Evolutionary conservation across 345 rosid genomes (phyloP).

Genomic region (Moringa oleifera): DNA sequence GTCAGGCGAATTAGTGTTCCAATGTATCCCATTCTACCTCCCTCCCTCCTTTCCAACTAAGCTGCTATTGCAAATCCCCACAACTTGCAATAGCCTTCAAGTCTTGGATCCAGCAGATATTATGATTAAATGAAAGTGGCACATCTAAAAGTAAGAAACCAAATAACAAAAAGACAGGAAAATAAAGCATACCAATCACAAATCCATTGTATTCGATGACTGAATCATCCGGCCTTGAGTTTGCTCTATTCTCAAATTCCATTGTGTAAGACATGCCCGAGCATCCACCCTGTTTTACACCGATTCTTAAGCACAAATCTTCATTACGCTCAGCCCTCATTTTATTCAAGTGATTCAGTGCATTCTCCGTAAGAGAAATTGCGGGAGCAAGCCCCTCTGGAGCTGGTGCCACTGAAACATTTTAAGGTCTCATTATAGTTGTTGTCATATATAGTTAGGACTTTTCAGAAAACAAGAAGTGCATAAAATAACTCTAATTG

Average conservation of each 20-base stretch:
- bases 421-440: background rate
- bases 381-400: constrained; percentile 69
- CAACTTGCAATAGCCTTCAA: too few species aligned
- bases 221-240: constrained; percentile 77
- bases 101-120: too few species aligned
- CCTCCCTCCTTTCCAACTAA: too few species aligned
- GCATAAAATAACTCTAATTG: too few species aligned
- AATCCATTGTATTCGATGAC: constrained; percentile 69
- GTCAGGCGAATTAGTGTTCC: too few species aligned
- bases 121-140: background rate
- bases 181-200: constrained; percentile 51
- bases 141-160: background rate
- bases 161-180: background rate
- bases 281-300: constrained; percentile 93
- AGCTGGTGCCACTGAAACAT: constrained; percentile 34
- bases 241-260: constrained; percentile 72
- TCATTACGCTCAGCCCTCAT: constrained; percentile 68
- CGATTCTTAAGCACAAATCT: constrained; percentile 86
- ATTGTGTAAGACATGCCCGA: constrained; percentile 96
- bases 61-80: too few species aligned
- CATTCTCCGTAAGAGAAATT: constrained; percentile 61
- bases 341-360: constrained; percentile 73
- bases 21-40: too few species aligned
- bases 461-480: background rate
- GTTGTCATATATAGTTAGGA: background rate